Evolutionary conservation across 805 yeast species (phyloP), one percentile per base, ranked within the genome.

Genomic region (Saccharomycopsis capsularis): DNA sequence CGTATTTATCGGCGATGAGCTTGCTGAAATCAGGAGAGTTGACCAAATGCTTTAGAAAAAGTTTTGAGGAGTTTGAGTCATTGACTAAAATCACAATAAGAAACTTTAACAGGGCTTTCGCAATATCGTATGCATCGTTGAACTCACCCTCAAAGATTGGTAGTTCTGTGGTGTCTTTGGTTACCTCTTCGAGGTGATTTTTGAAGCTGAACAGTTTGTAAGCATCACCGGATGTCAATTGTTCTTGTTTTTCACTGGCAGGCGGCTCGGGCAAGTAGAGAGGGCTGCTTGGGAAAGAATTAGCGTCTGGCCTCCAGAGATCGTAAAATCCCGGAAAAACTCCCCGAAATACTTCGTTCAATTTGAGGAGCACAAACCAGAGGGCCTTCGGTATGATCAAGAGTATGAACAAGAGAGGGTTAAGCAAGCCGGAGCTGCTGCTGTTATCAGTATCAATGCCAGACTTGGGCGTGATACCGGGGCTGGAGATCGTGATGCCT

Each of bases 301-400:
- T 36, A 6, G 29, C 27, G 25, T 46, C 47, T 11, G 27, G 40
- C 4, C 16, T 30, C 45, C 44, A 46, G 3, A 52, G 9, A 23
- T 15, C 40, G 23, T 19, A 37, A 3, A 11, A 61, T 59, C 3
- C 57, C 2, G 75, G 75, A 44, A 69, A 65, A 2, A 66, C 27
- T n/a, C 60, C 57, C 2, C 64, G 63, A 15, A 71, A 46, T 1
- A 70, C 2, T 13, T 55, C 62, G n/a, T 63, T 61, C 3, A 73
- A 47, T 1, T 77, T 69, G 9, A 68, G 58, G 1, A 76, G 57
- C 6, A 76, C 46, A 7, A 68, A 65, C 42, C 76, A 64, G 6
- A 78, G 42, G 1, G 79, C 56, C 48, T 69, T 73, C 11, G 89
- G 90, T 9, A 83, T 62, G 4, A 82, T 53, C 60, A 81, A 61